Base-by-base conservation (phyloP, 2,329 filamentous ascomycete species). In the Xylariaceae sp. region DNA sequence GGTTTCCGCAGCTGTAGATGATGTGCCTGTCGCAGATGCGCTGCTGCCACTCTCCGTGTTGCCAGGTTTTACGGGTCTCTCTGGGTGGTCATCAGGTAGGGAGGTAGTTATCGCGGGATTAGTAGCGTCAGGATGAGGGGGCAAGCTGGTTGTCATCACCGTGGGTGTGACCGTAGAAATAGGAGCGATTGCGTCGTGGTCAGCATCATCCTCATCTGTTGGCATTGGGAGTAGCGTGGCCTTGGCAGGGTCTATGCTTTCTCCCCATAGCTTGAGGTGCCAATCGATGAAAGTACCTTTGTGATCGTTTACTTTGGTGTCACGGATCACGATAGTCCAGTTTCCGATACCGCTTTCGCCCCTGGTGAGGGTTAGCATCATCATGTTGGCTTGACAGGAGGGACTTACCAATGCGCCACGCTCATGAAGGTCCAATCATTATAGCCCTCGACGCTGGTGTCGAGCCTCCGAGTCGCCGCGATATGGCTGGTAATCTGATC, bases 381-480 rank as follows among this genome's bases (percentile, higher is more conserved):
- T 39, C 35, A 39, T n/a, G n/a, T 4, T 32, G 35, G 47, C 2
- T 43, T 8, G 3, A 8, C 31, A 34, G 1, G 19, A 4, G 35
- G 9, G 50, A 72, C 85, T 72, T 79, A 91, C 88, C 91, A 99
- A 70, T 99, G 94, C 60, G 86, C 91, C 39, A 99, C 94, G 58
- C 87, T 95, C 94, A 99, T 99, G 66, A 99, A 99, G 0, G 92
- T 97, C 94, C 94, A 99, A 73, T 97, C 90, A 39, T 85, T 75
- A 69, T 97, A 99, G 6, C 94, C 94, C 27, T 73, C 72, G 0
- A 73, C 68, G 37, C 79, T 80, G 1, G 79, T 75, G 70, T 99
- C 94, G 27, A 82, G 71, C 56, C 79, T 79, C 60, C 94, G 87
- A 1, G 86, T 76, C 9, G 85, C 88, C 3, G 91, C 87, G 51